Base-by-base conservation (phyloP, 2,329 filamentous ascomycete genomes). In the Diaporthe vexans region DNA sequence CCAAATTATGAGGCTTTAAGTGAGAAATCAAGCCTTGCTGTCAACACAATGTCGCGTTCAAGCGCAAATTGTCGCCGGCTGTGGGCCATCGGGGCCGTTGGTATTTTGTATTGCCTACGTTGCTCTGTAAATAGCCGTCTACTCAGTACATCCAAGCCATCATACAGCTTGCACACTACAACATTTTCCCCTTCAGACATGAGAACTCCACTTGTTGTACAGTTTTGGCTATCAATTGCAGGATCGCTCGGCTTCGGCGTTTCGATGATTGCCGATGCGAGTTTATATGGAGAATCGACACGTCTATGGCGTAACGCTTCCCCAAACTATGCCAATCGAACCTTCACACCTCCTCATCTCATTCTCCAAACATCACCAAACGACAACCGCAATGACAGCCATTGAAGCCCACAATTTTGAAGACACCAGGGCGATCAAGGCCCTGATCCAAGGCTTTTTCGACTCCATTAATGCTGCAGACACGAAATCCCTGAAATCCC, bases 401-500 rank as follows among this genome's bases (percentile, higher is more conserved):
- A 46, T 74, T 43, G 46, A 75, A 43, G 17, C 48, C 15, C 58
- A 74, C 19, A 21, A 40, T 33, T 46, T 63, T 10, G 68, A 74
- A 9, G 72, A 75, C 33, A 35, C 48, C 72, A 26, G 24, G 56
- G 67, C 72, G 9, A 74, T 75, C 72, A 75, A 75, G 74, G 61
- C 72, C 40, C 59, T 75, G 52, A 74, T 75, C 37, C 72, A 74
- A 56, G 59, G 46, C 46, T 74, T 75, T 24, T 75, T 75, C 33
- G 74, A 75, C 68, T 65, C 74, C 4, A 69, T 75, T 61, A 75
- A 75, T 56, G 61, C 68, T 13, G 65, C 72, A 54, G 74, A 75
- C 67, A 56, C 68, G 17, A 74, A 75, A 29, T 54, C 52, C n/a
- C 46, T 75, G 1, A 35, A 48, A 29, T 68, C 68, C 26, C 54